Evolutionary conservation across 805 yeast species (phyloP).

Genomic region (Starmerella davenportii): DNA sequence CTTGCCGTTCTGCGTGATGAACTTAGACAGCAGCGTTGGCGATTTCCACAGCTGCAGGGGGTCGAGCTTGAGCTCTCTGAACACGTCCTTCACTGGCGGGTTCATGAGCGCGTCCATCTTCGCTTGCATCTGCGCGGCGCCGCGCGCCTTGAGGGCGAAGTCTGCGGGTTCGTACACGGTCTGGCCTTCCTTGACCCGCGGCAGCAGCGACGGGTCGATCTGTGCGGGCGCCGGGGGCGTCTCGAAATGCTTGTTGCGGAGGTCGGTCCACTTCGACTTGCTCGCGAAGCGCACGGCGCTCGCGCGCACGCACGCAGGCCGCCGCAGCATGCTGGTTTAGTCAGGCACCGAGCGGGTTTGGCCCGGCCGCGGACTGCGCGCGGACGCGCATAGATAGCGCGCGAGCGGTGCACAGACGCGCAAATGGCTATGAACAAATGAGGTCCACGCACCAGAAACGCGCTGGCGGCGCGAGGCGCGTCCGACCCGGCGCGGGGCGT

Average conservation of each 20-base stretch:
- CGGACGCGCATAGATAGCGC: too few species aligned
- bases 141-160: constrained; percentile 39
- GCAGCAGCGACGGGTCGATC: constrained; percentile 9
- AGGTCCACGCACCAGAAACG: too few species aligned
- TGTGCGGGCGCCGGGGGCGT: neutral
- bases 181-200: constrained; percentile 29
- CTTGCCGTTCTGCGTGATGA: constrained; percentile 53
- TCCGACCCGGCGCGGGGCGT: too few species aligned
- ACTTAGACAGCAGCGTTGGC: constrained; percentile 51
- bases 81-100: constrained; percentile 9
- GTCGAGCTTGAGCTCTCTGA: constrained; percentile 23
- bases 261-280: neutral
- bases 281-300: too few species aligned
- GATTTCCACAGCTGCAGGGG: constrained; percentile 56
- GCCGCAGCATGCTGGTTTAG: too few species aligned
- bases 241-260: neutral
- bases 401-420: too few species aligned
- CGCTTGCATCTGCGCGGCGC: constrained; percentile 25
- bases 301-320: too few species aligned
- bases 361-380: too few species aligned
- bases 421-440: too few species aligned
- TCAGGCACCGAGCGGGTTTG: too few species aligned
- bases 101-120: constrained; percentile 4
- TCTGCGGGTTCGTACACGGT: constrained; percentile 67
- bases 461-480: too few species aligned